Evolutionary conservation across 495 filamentous ascomycete species (phyloP).

Genomic region (Parathielavia appendiculata): DNA sequence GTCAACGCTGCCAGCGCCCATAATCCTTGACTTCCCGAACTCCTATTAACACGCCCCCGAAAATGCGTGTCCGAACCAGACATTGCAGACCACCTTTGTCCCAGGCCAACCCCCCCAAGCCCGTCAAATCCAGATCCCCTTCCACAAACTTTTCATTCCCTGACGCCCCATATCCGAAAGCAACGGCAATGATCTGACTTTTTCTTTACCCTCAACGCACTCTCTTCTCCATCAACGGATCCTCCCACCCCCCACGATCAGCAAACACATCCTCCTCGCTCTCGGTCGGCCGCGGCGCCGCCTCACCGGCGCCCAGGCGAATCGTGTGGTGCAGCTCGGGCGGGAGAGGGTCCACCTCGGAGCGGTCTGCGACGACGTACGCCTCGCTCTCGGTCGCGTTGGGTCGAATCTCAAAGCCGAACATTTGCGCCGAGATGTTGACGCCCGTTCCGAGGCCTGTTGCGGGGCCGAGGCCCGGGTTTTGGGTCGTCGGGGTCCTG

Average conservation of each 20-base stretch:
- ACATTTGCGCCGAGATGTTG: slow-evolving; percentile 8
- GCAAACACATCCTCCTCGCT: slow-evolving; percentile 20
- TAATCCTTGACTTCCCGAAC: too few relatives aligned
- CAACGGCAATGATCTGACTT: too few relatives aligned
- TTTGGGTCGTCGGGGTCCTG: neutral
- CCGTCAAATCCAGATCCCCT: neutral
- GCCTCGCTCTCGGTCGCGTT: slow-evolving; percentile 31
- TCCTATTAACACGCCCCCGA: too few relatives aligned
- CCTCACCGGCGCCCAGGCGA: slow-evolving; percentile 18
- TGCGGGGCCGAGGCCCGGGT: neutral
- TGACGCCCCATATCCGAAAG: too few relatives aligned
- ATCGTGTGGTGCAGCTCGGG: slow-evolving; percentile 23
- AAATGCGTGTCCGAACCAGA: too few relatives aligned
- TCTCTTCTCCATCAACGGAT: slow-evolving; percentile 3
- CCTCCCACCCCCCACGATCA: neutral
- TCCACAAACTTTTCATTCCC: neutral
- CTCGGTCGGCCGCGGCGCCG: slow-evolving; percentile 20
- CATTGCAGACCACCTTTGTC: too few relatives aligned
- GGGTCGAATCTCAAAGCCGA: slow-evolving; percentile 25
- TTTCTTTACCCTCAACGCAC: too few relatives aligned
- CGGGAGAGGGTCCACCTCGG: slow-evolving; percentile 27
- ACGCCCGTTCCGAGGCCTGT: slow-evolving; percentile 9
- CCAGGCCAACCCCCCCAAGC: too few relatives aligned
- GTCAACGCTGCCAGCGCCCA: too few relatives aligned
- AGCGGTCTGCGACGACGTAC: slow-evolving; percentile 27